phyloP scores from a whole-genome alignment of 108 stramenopile genomes.

The Mediolabrus comicus region DNA sequence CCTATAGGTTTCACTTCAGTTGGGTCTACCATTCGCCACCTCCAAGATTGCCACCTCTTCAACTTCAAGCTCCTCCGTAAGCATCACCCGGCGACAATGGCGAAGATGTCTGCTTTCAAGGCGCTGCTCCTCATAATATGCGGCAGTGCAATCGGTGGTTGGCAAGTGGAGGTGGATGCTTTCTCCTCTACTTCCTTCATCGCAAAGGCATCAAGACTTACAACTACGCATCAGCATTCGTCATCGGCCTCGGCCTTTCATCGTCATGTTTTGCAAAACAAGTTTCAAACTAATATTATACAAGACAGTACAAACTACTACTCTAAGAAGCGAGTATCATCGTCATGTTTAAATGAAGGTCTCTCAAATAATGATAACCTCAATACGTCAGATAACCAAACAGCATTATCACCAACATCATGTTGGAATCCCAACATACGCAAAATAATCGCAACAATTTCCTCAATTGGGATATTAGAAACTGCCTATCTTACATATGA shows the following conservation, averaged over 20 bases:
- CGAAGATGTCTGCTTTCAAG: background rate
- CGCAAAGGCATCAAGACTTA: background rate
- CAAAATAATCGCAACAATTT: slow-evolving; percentile 58
- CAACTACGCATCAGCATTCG: background rate
- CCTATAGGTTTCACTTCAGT: no score
- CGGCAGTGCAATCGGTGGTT: background rate
- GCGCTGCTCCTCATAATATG: background rate
- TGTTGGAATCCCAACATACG: slow-evolving; percentile 70
- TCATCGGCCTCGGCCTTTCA: no score
- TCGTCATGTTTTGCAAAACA: no score
- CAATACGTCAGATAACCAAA: background rate
- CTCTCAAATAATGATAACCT: background rate
- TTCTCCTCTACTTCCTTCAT: background rate
- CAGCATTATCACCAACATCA: background rate
- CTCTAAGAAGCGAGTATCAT: background rate
- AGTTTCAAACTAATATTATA: background rate
- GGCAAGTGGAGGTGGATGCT: background rate
- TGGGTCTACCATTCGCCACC: no score
- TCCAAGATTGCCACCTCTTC: no score
- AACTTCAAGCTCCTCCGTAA: no score
- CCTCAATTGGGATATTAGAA: slow-evolving; percentile 62
- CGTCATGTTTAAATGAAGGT: background rate
- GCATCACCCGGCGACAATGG: no score
- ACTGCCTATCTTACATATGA: slow-evolving; percentile 74
- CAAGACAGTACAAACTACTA: background rate